Evolutionary conservation across 2,329 filamentous ascomycete species (phyloP).

Genomic region (Aureobasidium namibiae): DNA sequence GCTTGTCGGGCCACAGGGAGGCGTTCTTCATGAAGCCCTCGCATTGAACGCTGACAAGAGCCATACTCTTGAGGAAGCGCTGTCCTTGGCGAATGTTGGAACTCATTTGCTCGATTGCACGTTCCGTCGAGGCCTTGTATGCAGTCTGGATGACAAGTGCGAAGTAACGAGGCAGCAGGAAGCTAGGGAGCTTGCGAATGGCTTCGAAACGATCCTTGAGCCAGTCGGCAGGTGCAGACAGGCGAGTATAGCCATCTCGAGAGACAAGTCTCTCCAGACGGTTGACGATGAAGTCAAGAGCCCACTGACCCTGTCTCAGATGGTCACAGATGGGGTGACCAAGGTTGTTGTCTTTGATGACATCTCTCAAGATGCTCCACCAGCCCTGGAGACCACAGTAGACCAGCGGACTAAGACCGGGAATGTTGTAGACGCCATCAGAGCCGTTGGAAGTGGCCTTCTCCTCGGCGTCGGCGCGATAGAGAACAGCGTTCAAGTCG

Average conservation of each 20-base stretch:
- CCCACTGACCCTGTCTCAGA: constrained; percentile 84
- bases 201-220: constrained; percentile 77
- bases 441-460: constrained; percentile 67
- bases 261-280: constrained; percentile 63
- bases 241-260: constrained; percentile 51
- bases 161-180: constrained; percentile 88
- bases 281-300: constrained; percentile 75
- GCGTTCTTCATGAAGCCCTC: constrained; percentile 83
- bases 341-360: constrained; percentile 82
- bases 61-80: constrained; percentile 78
- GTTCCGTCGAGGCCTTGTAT: constrained; percentile 74
- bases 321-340: constrained; percentile 92
- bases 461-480: constrained; percentile 85
- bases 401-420: constrained; percentile 72
- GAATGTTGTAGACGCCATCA: constrained; percentile 85
- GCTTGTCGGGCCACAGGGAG: constrained; percentile 78
- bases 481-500: constrained; percentile 86
- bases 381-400: constrained; percentile 98
- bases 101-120: constrained; percentile 70
- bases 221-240: constrained; percentile 66
- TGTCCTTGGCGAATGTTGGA: constrained; percentile 71
- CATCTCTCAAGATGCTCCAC: constrained; percentile 84
- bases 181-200: constrained; percentile 76
- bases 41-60: constrained; percentile 86
- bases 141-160: constrained; percentile 79